A percentile compares a stretch with the other conserved stretches of the same genome.
These are phyloP conservation scores for Fusarium robinianum DNA, from an alignment of 2,329 filamentous ascomycete genomes.

Conservation along the genomic window DNA sequence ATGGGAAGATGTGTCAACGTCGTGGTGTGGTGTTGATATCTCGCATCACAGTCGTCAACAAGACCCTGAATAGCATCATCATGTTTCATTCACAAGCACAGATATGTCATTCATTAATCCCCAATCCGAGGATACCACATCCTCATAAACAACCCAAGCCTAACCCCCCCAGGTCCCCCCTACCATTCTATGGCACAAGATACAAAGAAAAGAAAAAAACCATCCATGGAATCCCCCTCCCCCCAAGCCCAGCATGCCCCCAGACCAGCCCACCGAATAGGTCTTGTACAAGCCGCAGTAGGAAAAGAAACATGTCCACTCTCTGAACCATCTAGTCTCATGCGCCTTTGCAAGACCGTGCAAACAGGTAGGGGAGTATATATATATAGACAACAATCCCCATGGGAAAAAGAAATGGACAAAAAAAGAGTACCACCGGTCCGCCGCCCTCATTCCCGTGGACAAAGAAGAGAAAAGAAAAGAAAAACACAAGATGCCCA, in stretches of 20 bases:
- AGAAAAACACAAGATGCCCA: conserved; percentile 12
- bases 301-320: conserved; percentile 15
- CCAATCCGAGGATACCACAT: not conserved
- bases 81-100: conserved; percentile 10
- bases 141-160: too few relatives aligned
- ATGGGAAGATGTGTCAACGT: too few relatives aligned
- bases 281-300: conserved; percentile 14
- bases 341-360: conserved; percentile 20
- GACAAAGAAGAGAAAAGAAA: not conserved
- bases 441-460: too few relatives aligned
- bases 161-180: too few relatives aligned
- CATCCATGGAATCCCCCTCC: too few relatives aligned
- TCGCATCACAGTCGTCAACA: too few relatives aligned
- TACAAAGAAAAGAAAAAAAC: too few relatives aligned
- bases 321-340: conserved; percentile 20
- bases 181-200: conserved; percentile 11
- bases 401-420: conserved; percentile 3
- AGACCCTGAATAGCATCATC: conserved; percentile 13
- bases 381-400: conserved; percentile 16
- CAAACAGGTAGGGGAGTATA: conserved; percentile 9
- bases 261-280: conserved; percentile 2
- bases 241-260: not conserved
- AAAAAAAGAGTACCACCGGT: conserved; percentile 1
- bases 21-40: too few relatives aligned
- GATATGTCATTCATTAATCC: conserved; percentile 8